Percentiles rank a stretch among this genome's conserved stretches.
These are phyloP conservation scores for Adansonia gregorii DNA, from an alignment of 441 rosid genomes.

Conservation along the genomic window DNA sequence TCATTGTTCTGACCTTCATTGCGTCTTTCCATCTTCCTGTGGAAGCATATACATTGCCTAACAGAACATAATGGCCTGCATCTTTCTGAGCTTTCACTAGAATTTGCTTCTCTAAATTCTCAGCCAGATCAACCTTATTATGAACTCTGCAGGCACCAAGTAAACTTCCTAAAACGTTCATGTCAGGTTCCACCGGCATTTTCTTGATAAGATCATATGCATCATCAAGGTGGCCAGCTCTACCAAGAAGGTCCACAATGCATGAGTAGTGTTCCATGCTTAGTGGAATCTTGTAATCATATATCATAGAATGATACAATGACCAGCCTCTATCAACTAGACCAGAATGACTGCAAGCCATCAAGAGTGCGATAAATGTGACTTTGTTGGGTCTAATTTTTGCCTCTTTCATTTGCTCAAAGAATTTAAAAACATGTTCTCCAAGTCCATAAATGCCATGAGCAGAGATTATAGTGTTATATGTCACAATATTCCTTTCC, in stretches of 20 bases:
- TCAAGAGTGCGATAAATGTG: conserved; percentile 40
- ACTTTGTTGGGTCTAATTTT: conserved; percentile 41
- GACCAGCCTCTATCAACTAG: conserved; percentile 34
- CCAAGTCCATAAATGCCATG: conserved; percentile 39
- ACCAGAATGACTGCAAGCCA: conserved; percentile 45
- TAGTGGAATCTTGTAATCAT: conserved; percentile 33
- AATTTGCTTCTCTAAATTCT: conserved; percentile 29
- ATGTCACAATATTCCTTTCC: conserved; percentile 37
- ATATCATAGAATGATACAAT: conserved; percentile 34
- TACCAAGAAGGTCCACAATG: conserved; percentile 44
- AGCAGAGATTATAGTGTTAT: conserved; percentile 41
- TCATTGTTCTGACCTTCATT: conserved; percentile 29
- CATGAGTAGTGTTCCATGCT: conserved; percentile 43
- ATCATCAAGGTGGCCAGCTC: conserved; percentile 37
- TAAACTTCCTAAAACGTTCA: conserved; percentile 39
- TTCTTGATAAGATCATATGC: conserved; percentile 26
- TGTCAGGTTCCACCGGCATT: conserved; percentile 38
- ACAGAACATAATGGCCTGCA: conserved; percentile 38
- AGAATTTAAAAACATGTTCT: conserved; percentile 29
- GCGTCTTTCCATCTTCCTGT: conserved; percentile 40
- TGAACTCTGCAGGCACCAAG: conserved; percentile 44
- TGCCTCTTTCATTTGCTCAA: conserved; percentile 38
- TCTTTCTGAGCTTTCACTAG: conserved; percentile 25
- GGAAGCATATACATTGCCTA: conserved; percentile 38
- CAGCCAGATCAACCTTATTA: conserved; percentile 34